Evolutionary conservation across 805 yeast species (phyloP), one percentile per base, ranked within the genome.

Genomic region (Cyberlindnera japonica): DNA sequence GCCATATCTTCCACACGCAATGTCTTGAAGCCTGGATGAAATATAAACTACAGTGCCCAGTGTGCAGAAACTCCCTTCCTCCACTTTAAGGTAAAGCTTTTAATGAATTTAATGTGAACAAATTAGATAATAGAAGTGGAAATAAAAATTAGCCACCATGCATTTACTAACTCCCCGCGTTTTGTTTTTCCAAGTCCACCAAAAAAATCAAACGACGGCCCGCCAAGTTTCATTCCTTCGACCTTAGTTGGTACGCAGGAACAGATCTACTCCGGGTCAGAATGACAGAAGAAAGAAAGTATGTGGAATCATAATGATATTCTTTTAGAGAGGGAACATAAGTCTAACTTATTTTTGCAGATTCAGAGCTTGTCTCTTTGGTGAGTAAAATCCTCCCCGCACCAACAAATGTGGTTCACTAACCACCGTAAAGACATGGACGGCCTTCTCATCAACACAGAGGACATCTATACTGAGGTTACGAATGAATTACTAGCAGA

Each of bases 11-110:
- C 74, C 97, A 90, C 57, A 74, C 87, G 2, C 80, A 75, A n/a
- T 90, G 98, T 64, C 66, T 91, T 48, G 95, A 86, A 57, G 78
- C 75, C 47, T 91, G 97, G 97, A 88, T 91, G 96, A 77, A 81
- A 59, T 84, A 87, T 58, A 86, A 89, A 54, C 63, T 91, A 37
- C 96, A 89, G 55, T 91, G 98, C 63, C 98, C 98, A 1, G 90
- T 89, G 6, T 91, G 98, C 63, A 74, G 97, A 54, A 77, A 78
- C 41, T 75, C 87, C 17, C 65, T 91, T 29, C 97, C 97, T 2
- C 96, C 96, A 1, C 65, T 84, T 38, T 87, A 62, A 63, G 12
- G 16, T 11, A 11, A n/a, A n/a, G n/a, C n/a, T n/a, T 16, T 10
- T 33, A 29, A 12, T 36, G 20, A 35, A 14, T 15, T 12, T 25